Percentiles rank a stretch among this genome's conserved stretches.
Conservation (phyloP, 2,329 filamentous ascomycete species). For the Emmonsia crescens region DNA sequence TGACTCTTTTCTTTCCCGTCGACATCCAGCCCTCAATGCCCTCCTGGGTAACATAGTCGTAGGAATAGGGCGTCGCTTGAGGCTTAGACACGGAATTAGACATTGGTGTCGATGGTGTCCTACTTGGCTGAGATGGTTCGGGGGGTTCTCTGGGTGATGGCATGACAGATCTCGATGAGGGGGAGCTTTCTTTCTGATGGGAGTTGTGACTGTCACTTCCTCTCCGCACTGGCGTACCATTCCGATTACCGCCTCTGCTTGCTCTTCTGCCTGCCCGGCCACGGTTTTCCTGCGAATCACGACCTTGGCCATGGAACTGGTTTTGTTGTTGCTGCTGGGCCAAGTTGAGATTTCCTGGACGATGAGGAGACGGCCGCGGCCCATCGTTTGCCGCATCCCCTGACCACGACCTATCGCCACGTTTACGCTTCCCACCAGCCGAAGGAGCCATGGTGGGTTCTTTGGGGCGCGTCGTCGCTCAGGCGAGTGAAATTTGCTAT, state of each 20-base stretch:
- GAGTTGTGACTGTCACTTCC: slow-evolving; percentile 28
- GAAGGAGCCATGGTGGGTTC: slow-evolving; percentile 40
- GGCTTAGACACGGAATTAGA: slow-evolving; percentile 17
- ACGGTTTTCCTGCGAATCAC: slow-evolving; percentile 29
- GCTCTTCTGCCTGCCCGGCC: slow-evolving; percentile 28
- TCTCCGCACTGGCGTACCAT: slow-evolving; percentile 23
- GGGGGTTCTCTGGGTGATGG: slow-evolving; percentile 19
- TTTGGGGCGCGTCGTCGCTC: slow-evolving; percentile 18
- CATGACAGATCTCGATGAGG: slow-evolving; percentile 18
- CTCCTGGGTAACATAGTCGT: slow-evolving; percentile 64
- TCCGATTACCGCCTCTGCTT: slow-evolving; percentile 28
- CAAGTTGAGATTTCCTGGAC: slow-evolving; percentile 38
- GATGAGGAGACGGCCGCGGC: slow-evolving; percentile 37
- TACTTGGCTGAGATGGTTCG: slow-evolving; percentile 23
- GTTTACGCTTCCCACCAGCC: slow-evolving; percentile 46
- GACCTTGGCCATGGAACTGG: slow-evolving; percentile 24
- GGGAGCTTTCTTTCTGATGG: slow-evolving; percentile 21
- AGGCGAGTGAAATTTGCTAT: slow-evolving; percentile 19
- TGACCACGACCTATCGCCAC: slow-evolving; percentile 35
- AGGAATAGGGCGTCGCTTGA: slow-evolving; percentile 48
- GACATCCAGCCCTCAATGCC: slow-evolving; percentile 57
- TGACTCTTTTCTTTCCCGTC: slow-evolving; percentile 54
- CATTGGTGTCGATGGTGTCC: slow-evolving; percentile 15
- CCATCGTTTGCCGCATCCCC: slow-evolving; percentile 31
- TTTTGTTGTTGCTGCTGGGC: slow-evolving; percentile 39